A percentile compares a stretch with the other conserved stretches of the same genome.
These are phyloP conservation scores for Pichia sp. DNA, from an alignment of 1,139 yeast species.

Conservation along the genomic window DNA sequence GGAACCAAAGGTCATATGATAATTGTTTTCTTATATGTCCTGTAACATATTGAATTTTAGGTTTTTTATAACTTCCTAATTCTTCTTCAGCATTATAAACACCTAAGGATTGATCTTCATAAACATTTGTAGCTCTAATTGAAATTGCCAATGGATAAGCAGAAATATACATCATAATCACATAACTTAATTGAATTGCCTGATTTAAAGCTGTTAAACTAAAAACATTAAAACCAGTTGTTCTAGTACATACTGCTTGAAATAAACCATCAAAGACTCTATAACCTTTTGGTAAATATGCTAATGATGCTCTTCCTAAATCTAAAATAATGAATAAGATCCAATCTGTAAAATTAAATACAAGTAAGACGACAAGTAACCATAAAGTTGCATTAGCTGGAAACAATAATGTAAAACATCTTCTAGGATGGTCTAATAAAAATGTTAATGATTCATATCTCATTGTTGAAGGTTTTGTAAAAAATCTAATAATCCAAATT, in stretches of 20 bases:
- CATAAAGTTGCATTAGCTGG: constrained; percentile 96
- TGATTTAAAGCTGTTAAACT: constrained; percentile 71
- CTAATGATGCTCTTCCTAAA: constrained; percentile 44
- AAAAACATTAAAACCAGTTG: constrained; percentile 82
- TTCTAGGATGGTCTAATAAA: constrained; percentile 88
- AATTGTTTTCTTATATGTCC: constrained; percentile 88
- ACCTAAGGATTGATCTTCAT: constrained; percentile 94
- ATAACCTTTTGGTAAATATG: constrained; percentile 54
- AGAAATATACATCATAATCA: constrained; percentile 97
- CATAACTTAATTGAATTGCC: constrained; percentile 87
- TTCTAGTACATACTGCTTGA: constrained; percentile 89
- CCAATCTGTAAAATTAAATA: constrained; percentile 71
- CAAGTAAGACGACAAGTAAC: constrained; percentile 68
- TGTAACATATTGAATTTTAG: constrained; percentile 51
- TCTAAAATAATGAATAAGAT: constrained; percentile 76
- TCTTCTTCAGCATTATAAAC: constrained; percentile 45
- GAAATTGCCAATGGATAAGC: constrained; percentile 94
- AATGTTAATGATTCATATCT: constrained; percentile 77
- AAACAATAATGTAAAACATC: constrained; percentile 88
- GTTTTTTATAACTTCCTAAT: constrained; percentile 18
- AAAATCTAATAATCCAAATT: constrained; percentile 70
- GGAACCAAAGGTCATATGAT: constrained; percentile 92
- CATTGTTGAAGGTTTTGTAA: constrained; percentile 61
- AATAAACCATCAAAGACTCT: constrained; percentile 75
- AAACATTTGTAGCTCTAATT: constrained; percentile 92